Evolutionary conservation across 2,329 filamentous ascomycete genomes (phyloP).

Genomic region (Neofusicoccum sp.): DNA sequence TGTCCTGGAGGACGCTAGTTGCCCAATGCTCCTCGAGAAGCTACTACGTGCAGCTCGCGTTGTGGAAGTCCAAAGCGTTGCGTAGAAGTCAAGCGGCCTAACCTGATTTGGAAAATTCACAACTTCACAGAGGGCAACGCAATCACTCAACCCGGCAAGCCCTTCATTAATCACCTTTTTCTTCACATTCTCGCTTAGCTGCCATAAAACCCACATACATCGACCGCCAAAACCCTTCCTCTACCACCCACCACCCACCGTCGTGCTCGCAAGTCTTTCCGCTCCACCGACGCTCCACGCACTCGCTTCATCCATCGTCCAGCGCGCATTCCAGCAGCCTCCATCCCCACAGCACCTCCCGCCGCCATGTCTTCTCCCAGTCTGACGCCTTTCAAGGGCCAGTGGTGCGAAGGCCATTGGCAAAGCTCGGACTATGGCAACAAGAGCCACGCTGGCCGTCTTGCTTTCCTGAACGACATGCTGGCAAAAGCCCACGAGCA

Average conservation of each 20-base stretch:
- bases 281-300: no score
- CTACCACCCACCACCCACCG: not conserved
- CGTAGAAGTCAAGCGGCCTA: no score
- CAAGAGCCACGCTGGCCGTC: not conserved
- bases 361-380: not conserved
- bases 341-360: not conserved
- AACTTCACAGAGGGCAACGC: no score
- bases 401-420: constrained; percentile 3
- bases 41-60: no score
- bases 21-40: no score
- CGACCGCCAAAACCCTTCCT: not conserved
- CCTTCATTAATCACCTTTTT: not conserved
- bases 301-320: no score
- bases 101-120: not conserved
- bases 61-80: no score
- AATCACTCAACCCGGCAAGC: no score
- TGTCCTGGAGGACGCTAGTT: no score
- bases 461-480: not conserved
- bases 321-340: no score
- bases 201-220: not conserved
- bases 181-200: not conserved
- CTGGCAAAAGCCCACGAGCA: not conserved
- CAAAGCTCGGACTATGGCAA: not conserved
- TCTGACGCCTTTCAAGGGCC: not conserved
- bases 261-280: no score